A percentile compares a stretch with the other conserved stretches of the same genome.
phyloP scores from a whole-genome alignment of 768 basidiomycete species.

The Serendipita sp. region DNA sequence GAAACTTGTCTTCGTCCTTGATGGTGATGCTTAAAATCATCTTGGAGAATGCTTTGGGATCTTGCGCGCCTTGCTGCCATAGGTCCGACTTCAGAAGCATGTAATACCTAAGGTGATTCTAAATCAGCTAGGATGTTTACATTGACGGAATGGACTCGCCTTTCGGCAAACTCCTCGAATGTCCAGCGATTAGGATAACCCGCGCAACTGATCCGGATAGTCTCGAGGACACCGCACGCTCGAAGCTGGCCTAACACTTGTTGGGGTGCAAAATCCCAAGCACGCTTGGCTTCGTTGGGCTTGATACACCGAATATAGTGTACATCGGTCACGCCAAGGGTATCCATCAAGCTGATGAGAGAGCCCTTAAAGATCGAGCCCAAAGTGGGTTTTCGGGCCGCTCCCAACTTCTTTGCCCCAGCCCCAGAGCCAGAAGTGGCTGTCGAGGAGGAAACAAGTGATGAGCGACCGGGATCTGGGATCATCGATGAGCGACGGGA shows the following conservation, averaged over 20 bases:
- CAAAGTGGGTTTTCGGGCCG: slow-evolving; percentile 80
- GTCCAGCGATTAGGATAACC: slow-evolving; percentile 98
- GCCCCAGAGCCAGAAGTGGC: slow-evolving; percentile 21
- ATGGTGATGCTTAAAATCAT: slow-evolving; percentile 76
- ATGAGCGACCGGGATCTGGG: slow-evolving; percentile 70
- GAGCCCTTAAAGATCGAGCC: slow-evolving; percentile 98
- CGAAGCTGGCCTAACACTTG: slow-evolving; percentile 90
- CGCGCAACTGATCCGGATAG: slow-evolving; percentile 95
- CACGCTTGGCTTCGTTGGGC: slow-evolving; percentile 89
- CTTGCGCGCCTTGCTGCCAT: slow-evolving; percentile 54
- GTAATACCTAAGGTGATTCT: slow-evolving; percentile 53
- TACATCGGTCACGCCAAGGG: slow-evolving; percentile 90
- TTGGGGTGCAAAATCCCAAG: slow-evolving; percentile 94
- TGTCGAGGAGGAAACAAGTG: slow-evolving; percentile 38
- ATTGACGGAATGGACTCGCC: slow-evolving; percentile 34
- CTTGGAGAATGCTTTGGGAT: slow-evolving; percentile 70
- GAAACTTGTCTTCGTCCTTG: slow-evolving; percentile 90
- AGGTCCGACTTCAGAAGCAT: slow-evolving; percentile 80
- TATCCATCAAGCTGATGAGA: slow-evolving; percentile 88
- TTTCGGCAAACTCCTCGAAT: slow-evolving; percentile 95
- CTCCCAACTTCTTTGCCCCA: slow-evolving; percentile 43
- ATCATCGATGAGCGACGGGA: slow-evolving; percentile 75
- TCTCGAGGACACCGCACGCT: slow-evolving; percentile 97
- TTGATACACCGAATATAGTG: slow-evolving; percentile 99
- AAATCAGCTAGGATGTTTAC: background rate